phyloP scores from a whole-genome alignment of 352 stramenopile genomes.

The Phytophthora rubi region DNA sequence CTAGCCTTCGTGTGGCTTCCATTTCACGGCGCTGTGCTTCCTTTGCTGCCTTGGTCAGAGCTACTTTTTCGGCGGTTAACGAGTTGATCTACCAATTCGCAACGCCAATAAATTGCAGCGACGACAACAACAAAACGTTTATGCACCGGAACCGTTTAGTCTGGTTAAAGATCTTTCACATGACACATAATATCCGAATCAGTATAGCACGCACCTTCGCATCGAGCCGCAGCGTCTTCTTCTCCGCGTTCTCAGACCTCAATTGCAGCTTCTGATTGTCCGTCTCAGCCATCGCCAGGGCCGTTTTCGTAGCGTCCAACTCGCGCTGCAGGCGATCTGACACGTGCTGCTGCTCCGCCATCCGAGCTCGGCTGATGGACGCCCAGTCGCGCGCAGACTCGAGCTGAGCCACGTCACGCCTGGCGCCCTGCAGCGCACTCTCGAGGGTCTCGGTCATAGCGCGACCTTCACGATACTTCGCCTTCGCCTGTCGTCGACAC shows the following conservation, averaged over 20 bases:
- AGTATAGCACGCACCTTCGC: conserved; percentile 39
- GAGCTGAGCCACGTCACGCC: conserved; percentile 42
- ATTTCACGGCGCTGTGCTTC: conserved; percentile 52
- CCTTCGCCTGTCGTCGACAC: conserved; percentile 37
- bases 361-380: conserved; percentile 31
- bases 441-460: conserved; percentile 45
- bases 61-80: conserved; percentile 48
- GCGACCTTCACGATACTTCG: conserved; percentile 45
- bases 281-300: conserved; percentile 30
- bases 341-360: conserved; percentile 44
- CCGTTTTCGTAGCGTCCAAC: conserved; percentile 37
- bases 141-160: no score
- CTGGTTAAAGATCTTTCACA: no score
- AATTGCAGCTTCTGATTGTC: conserved; percentile 45
- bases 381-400: conserved; percentile 42
- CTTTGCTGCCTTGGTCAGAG: conserved; percentile 40
- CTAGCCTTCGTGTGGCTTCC: conserved; percentile 52
- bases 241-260: conserved; percentile 37
- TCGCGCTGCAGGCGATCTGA: conserved; percentile 39
- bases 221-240: conserved; percentile 53
- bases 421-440: conserved; percentile 29
- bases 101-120: background rate
- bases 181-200: no score
- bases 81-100: conserved; percentile 51
- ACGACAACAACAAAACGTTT: background rate